Conservation (phyloP, 306 rosid genomes). For the Astragalus membranaceus region DNA sequence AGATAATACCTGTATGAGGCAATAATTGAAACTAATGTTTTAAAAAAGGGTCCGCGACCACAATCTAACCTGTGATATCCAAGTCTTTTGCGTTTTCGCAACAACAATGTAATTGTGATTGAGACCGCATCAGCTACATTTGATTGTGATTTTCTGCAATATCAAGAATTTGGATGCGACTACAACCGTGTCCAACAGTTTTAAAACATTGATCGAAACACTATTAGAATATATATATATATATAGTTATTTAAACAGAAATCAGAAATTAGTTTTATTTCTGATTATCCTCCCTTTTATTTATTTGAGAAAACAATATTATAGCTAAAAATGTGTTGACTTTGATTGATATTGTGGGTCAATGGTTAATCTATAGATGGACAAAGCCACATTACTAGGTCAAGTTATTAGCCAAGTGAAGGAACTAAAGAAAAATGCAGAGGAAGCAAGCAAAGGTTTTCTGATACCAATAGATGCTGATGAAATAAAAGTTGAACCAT, state of each 20-base stretch:
- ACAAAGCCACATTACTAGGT: constrained; percentile 77
- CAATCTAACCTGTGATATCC: too few species aligned
- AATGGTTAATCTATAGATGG: constrained; percentile 54
- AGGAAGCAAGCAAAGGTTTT: constrained; percentile 61
- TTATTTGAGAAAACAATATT: too few species aligned
- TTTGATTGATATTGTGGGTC: constrained; percentile 7
- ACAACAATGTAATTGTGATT: too few species aligned
- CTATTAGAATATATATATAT: not conserved
- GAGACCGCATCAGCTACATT: too few species aligned
- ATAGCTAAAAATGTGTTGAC: constrained; percentile 2
- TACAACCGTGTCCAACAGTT: too few species aligned
- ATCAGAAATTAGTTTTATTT: too few species aligned
- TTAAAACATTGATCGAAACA: not conserved
- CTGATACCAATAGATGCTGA: constrained; percentile 69
- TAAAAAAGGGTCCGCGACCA: too few species aligned
- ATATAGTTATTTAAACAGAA: too few species aligned
- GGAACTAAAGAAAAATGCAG: constrained; percentile 60
- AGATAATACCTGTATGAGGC: not conserved
- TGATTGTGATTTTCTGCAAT: too few species aligned
- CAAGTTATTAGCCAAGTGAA: constrained; percentile 69
- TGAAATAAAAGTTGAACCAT: constrained; percentile 69
- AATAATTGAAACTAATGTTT: not conserved
- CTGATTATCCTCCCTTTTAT: not conserved
- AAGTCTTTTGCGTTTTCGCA: too few species aligned
- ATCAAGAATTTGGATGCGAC: too few species aligned